A percentile compares a stretch with the other conserved stretches of the same genome.
Conservation (phyloP, 2,329 filamentous ascomycete genomes). For the Neonectria magnoliae region DNA sequence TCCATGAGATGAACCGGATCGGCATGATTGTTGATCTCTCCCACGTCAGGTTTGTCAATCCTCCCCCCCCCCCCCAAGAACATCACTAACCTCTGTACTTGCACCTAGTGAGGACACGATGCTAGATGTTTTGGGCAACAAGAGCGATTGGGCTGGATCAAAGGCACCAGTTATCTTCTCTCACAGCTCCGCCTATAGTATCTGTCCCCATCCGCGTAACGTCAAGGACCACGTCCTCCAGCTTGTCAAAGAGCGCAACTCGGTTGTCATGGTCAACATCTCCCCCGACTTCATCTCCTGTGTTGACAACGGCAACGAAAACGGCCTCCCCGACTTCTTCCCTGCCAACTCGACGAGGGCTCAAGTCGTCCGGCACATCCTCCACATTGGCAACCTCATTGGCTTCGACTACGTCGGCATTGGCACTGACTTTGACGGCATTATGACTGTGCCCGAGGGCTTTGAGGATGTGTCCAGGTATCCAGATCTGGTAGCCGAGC, state of each 20-base stretch:
- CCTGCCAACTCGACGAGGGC: constrained; percentile 76
- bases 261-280: constrained; percentile 93
- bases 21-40: constrained; percentile 94
- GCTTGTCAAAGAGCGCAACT: constrained; percentile 76
- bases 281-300: constrained; percentile 85
- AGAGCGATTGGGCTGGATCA: constrained; percentile 74
- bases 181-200: constrained; percentile 81
- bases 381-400: constrained; percentile 82
- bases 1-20: constrained; percentile 92
- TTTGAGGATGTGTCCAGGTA: constrained; percentile 88
- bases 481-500: constrained; percentile 78
- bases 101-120: constrained; percentile 78
- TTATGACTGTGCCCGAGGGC: constrained; percentile 72
- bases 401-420: constrained; percentile 90
- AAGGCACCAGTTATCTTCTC: constrained; percentile 87
- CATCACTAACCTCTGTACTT: constrained; percentile 7
- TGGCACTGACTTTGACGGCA: constrained; percentile 91
- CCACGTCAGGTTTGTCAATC: constrained; percentile 63
- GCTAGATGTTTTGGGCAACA: constrained; percentile 79
- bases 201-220: constrained; percentile 91
- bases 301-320: constrained; percentile 63
- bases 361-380: constrained; percentile 83
- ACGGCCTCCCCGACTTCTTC: constrained; percentile 74
- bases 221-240: constrained; percentile 85
- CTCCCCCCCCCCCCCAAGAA: not conserved